phyloP scores from a whole-genome alignment of 2,329 filamentous ascomycete genomes.

The Aureobasidium sp. region DNA sequence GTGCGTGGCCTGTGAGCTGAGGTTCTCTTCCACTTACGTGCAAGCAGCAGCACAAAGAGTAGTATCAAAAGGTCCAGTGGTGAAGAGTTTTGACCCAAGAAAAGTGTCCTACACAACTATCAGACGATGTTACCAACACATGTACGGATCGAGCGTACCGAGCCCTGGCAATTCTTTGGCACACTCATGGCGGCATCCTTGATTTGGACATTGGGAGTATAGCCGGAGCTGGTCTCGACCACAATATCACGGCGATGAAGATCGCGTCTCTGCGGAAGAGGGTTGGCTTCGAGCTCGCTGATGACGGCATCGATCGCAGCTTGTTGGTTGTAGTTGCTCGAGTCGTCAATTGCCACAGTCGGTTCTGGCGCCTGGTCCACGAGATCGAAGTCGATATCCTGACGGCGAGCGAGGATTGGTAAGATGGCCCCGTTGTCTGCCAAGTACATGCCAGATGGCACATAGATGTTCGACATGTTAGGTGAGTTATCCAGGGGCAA shows the following conservation, averaged over 20 bases:
- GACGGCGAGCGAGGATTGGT: not conserved
- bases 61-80: conserved; percentile 26
- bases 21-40: not conserved
- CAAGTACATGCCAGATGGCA: not conserved
- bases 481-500: not conserved
- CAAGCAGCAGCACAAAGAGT: conserved; percentile 23
- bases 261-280: not conserved
- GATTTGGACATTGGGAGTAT: not conserved
- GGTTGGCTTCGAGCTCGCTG: not conserved
- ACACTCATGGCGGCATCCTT: not conserved
- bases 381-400: not conserved
- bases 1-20: not conserved
- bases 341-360: not conserved
- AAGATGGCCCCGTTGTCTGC: not conserved
- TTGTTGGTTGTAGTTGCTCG: not conserved
- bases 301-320: not conserved
- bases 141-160: not conserved
- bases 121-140: not conserved
- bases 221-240: not conserved
- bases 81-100: conserved; percentile 25
- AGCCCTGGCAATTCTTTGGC: not conserved
- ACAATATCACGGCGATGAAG: not conserved
- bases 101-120: conserved; percentile 17
- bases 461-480: not conserved
- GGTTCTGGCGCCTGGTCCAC: not conserved